Evolutionary conservation across 2,329 filamentous ascomycete species (phyloP), one percentile per base, ranked within the genome.

Genomic region (Stromatinia cepivora): DNA sequence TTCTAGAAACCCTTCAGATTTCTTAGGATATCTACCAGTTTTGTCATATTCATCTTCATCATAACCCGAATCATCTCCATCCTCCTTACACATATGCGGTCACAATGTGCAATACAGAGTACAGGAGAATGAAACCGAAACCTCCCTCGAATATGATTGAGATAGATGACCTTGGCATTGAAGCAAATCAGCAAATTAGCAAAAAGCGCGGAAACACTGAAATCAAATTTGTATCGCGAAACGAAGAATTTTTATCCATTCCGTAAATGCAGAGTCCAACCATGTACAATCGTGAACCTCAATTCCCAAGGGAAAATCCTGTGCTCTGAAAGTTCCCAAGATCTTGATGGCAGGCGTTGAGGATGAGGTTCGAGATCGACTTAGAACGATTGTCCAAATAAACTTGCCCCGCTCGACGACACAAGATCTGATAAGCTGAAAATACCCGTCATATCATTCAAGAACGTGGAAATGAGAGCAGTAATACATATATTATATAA

Each of bases 261-360:
- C 34, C 31, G 52, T 36, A 28, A 3, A 28, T 53, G 61, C 61
- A 64, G 22, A 28, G 36, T 20, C 48, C 15, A 39, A 52, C 15
- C 31, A 20, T 63, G 28, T 63, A 52, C 31, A 63, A 39, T 63
- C 61, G 8, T 52, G 34, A 52, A 42, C 22, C 46, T 64, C 22
- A 20, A 39, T 39, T 28, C 5, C 22, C n/a, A 64, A 34, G n/a
- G 34, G 15, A 28, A 39, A 22, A 52, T 36, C n/a, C 25, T 20
- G n/a, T 39, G 15, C 11, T n/a, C 22, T 53, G n/a, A 20, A 42
- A 64, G 34, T 64, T 22, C 7, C 22, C 6, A 39, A 52, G 46
- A 2, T 53, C 31, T 39, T 15, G 15, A 42, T 22, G 34, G 28
- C 48, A 52, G 9, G 13, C 36, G 9, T 52, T 28, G 7, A n/a